Conservation (phyloP, 2,329 filamentous ascomycete species). For the Calonectria naviculata region DNA sequence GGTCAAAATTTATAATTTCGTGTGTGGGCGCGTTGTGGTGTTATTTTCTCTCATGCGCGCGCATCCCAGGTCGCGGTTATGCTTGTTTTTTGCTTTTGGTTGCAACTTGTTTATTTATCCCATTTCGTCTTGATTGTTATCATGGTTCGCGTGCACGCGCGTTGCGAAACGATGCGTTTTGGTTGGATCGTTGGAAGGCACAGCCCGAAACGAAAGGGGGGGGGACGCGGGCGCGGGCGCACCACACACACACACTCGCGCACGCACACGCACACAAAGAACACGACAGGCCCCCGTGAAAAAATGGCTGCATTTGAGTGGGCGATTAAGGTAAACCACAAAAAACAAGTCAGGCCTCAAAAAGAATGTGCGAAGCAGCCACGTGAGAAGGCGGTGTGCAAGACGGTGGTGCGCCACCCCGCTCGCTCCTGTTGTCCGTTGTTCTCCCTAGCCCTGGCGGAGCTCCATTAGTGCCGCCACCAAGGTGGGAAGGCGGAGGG, state of each 20-base stretch:
- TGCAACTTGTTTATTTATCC: conserved; percentile 11
- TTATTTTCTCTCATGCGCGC: neutral
- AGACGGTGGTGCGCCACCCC: conserved; percentile 15
- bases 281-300: neutral
- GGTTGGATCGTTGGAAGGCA: conserved; percentile 8
- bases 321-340: neutral
- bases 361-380: neutral
- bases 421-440: conserved; percentile 3
- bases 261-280: neutral
- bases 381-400: conserved; percentile 20
- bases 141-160: conserved; percentile 11
- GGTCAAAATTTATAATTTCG: neutral
- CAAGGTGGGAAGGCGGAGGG: neutral
- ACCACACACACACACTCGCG: neutral
- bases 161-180: conserved; percentile 10
- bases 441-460: neutral
- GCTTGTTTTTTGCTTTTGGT: conserved; percentile 10
- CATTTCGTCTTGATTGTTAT: neutral
- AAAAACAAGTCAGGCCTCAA: neutral
- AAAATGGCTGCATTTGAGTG: neutral
- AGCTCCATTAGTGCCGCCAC: neutral
- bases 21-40: neutral
- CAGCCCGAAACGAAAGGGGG: neutral
- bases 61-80: neutral
- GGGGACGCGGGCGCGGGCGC: neutral